These are phyloP conservation scores for Dactylellina leptospora DNA, from an alignment of 2,329 filamentous ascomycete species.

Conservation along the genomic window DNA sequence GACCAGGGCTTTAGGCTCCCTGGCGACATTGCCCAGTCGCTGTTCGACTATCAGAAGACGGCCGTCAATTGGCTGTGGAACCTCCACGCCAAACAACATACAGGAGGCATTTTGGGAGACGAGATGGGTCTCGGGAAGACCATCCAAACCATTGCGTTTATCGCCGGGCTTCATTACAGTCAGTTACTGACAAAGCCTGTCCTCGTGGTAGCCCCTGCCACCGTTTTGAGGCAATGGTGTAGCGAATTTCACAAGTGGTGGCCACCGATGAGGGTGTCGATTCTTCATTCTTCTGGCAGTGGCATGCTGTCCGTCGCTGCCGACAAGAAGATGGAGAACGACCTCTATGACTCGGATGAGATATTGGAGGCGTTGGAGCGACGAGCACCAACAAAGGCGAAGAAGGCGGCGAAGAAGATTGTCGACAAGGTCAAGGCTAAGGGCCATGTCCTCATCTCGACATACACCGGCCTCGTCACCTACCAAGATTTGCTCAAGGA, in stretches of 20 bases:
- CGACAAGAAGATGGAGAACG: slow-evolving; percentile 69
- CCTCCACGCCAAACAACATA: slow-evolving; percentile 79
- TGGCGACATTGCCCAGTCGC: slow-evolving; percentile 87
- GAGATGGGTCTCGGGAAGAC: slow-evolving; percentile 99
- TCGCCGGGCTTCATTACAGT: slow-evolving; percentile 92
- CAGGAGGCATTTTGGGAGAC: slow-evolving; percentile 93
- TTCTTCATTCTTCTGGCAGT: slow-evolving; percentile 92
- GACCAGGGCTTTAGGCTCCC: slow-evolving; percentile 81
- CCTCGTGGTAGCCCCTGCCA: slow-evolving; percentile 91
- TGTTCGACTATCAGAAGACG: slow-evolving; percentile 97
- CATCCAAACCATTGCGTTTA: slow-evolving; percentile 79
- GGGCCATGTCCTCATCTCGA: slow-evolving; percentile 90
- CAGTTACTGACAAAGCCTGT: slow-evolving; percentile 80
- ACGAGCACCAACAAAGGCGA: slow-evolving; percentile 65
- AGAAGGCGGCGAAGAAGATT: slow-evolving; percentile 78
- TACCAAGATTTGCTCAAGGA: slow-evolving; percentile 84
- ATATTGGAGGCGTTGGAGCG: slow-evolving; percentile 64
- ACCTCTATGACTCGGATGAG: slow-evolving; percentile 64
- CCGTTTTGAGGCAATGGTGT: slow-evolving; percentile 96
- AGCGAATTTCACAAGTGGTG: slow-evolving; percentile 99
- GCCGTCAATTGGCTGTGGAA: slow-evolving; percentile 97
- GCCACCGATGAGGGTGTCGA: slow-evolving; percentile 96
- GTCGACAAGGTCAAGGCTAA: slow-evolving; percentile 73
- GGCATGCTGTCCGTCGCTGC: slow-evolving; percentile 85
- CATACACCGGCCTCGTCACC: slow-evolving; percentile 93